Evolutionary conservation across 1,139 yeast species (phyloP).

Genomic region (Blastobotrys ciferrii): DNA sequence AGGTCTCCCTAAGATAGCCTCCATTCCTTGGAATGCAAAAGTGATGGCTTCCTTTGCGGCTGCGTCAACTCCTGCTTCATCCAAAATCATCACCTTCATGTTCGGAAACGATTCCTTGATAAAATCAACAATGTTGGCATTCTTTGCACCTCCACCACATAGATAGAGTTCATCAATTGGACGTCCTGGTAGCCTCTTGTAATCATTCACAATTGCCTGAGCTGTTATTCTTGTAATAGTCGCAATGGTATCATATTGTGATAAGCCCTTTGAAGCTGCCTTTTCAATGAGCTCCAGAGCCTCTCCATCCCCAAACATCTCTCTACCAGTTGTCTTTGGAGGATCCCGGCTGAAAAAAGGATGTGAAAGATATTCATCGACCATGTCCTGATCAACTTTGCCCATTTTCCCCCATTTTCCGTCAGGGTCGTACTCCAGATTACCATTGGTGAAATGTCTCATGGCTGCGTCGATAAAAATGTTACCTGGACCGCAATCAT

Average conservation of each 20-base stretch:
- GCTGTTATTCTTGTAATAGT: constrained; percentile 26
- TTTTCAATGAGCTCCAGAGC: constrained; percentile 20
- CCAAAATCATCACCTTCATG: constrained; percentile 19
- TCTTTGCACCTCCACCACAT: constrained; percentile 26
- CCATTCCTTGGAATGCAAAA: constrained; percentile 26
- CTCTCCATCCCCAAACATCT: constrained; percentile 22
- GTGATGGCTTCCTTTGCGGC: constrained; percentile 25
- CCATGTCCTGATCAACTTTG: constrained; percentile 20
- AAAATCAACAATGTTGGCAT: constrained; percentile 22
- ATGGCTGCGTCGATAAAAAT: constrained; percentile 26
- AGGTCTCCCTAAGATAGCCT: constrained; percentile 24
- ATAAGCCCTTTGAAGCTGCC: constrained; percentile 17
- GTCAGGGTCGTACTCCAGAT: constrained; percentile 22
- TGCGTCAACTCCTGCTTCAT: constrained; percentile 20
- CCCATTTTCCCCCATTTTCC: constrained; percentile 25
- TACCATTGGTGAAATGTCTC: constrained; percentile 22
- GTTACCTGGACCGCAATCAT: constrained; percentile 25
- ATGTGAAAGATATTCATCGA: constrained; percentile 19
- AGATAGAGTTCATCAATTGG: constrained; percentile 23
- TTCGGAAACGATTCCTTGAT: constrained; percentile 21
- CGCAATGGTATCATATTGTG: constrained; percentile 23
- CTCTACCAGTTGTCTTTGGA: constrained; percentile 26
- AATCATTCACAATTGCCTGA: constrained; percentile 23
- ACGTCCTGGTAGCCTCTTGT: constrained; percentile 14
- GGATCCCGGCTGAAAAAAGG: constrained; percentile 20